Evolutionary conservation across 169 alveolate species (phyloP).

Genomic region (Amoebophrya sp.): DNA sequence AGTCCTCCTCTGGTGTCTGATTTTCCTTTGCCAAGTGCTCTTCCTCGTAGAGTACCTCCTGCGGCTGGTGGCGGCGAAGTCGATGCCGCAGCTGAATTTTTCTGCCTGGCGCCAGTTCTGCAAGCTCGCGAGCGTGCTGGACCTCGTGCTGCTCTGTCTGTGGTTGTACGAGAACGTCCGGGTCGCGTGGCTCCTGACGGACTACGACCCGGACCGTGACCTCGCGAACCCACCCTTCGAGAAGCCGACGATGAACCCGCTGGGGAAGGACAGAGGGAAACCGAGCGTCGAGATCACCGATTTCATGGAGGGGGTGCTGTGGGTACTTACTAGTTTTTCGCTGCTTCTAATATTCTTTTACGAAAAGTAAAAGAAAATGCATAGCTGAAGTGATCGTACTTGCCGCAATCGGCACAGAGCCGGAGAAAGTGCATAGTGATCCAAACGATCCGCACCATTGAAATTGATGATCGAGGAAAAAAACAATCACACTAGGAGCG

Average conservation of each 20-base stretch:
- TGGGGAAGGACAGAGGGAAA: background rate
- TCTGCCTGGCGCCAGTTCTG: background rate
- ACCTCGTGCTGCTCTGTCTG: background rate
- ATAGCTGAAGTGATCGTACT: too few relatives aligned
- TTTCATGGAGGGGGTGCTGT: background rate
- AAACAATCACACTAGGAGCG: background rate
- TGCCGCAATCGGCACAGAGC: too few relatives aligned
- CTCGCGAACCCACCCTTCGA: background rate
- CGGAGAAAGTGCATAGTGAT: too few relatives aligned
- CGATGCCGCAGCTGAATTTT: background rate
- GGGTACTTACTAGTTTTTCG: background rate
- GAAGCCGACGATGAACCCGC: background rate
- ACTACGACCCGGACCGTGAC: background rate
- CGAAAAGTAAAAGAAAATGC: background rate
- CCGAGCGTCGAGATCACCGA: background rate
- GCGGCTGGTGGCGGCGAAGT: background rate
- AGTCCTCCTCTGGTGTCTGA: background rate
- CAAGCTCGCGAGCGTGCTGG: background rate
- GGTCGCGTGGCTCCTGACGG: background rate
- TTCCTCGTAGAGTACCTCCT: background rate
- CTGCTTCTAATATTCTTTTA: too few relatives aligned
- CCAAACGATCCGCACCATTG: too few relatives aligned
- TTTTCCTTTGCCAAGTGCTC: background rate
- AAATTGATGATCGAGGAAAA: background rate
- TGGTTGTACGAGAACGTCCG: background rate